Evolutionary conservation across 208 protist genomes (phyloP).

Genomic region (Novymonas esmeraldas): DNA sequence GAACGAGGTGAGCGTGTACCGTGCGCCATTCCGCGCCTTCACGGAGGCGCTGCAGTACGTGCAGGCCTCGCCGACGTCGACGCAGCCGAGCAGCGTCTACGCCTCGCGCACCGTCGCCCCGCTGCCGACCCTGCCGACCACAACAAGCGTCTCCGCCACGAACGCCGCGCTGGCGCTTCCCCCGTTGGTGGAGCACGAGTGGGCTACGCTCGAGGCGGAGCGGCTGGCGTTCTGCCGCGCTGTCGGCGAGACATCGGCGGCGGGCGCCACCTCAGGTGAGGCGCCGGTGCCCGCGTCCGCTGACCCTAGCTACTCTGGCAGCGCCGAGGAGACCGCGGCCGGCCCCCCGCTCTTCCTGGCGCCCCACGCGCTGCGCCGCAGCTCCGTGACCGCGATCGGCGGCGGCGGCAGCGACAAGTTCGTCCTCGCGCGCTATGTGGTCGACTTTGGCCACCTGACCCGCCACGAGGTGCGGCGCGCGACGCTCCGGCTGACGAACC

Average conservation of each 20-base stretch:
- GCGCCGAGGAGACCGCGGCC: neutral
- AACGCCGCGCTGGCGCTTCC: slow-evolving; percentile 12
- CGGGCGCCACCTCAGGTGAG: too few species aligned
- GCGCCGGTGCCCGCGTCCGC: neutral
- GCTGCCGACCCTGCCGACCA: neutral
- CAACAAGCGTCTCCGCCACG: neutral
- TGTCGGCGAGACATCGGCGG: slow-evolving; percentile 14
- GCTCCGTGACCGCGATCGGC: slow-evolving; percentile 45
- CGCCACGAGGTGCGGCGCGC: slow-evolving; percentile 78
- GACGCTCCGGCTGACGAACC: slow-evolving; percentile 88
- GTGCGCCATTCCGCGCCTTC: slow-evolving; percentile 21
- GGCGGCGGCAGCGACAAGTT: slow-evolving; percentile 36
- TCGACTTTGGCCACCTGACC: slow-evolving; percentile 96
- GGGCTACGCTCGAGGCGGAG: slow-evolving; percentile 71
- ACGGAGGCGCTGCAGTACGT: slow-evolving; percentile 23
- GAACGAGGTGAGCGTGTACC: slow-evolving; percentile 9
- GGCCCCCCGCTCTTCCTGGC: slow-evolving; percentile 12
- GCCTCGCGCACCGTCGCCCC: slow-evolving; percentile 7
- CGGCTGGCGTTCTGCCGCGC: slow-evolving; percentile 66
- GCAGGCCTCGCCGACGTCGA: neutral
- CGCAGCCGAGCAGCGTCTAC: slow-evolving; percentile 8
- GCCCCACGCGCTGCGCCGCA: slow-evolving; percentile 53
- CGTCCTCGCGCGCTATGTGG: slow-evolving; percentile 86
- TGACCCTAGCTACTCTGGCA: neutral
- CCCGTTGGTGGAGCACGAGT: slow-evolving; percentile 21